Evolutionary conservation across 2,329 filamentous ascomycete species (phyloP), one percentile per base, ranked within the genome.

Genomic region (Hypoxylon sp.): DNA sequence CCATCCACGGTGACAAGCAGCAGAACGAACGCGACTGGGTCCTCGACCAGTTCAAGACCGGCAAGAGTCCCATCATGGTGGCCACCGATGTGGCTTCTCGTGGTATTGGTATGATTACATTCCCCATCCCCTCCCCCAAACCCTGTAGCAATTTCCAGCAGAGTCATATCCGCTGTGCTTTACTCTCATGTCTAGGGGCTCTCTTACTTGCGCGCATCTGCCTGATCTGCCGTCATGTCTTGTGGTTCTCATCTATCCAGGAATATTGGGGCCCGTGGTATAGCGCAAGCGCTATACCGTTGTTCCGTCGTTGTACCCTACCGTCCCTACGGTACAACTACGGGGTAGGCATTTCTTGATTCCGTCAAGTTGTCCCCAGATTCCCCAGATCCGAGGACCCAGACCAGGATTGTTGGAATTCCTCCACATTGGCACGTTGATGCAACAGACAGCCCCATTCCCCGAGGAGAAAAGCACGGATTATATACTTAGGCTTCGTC

Each of bases 21-120:
- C 95, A 99, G 75, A 97, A 97, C 79, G 95, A 99, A 83, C 93
- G 95, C 82, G 95, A 98, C 78, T 98, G 95, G 92, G 95, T 98
- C 72, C 84, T 99, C 75, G 96, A 98, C 78, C 94, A 98, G 79
- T 99, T 99, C 88, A 99, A 98, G 88, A 91, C 91, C 67, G 93
- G 92, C 81, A 97, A 98, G 85, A 97, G 92, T 82, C 95, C 95
- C 75, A 96, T 99, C 87, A 97, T 99, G 93, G 95, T 99, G 82
- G 95, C 95, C 81, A 99, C 95, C 68, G 95, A 98, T 75, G 95
- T 99, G 81, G 95, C 95, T 81, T 98, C 95, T 75, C 95, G 95
- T 93, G 95, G 95, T 92, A 97, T 99, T 81, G 95, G 95, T 97
- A 96, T 96, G 92, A 70, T 69, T 65, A 58, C 94, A 90, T 5